Evolutionary conservation across 768 basidiomycete species (phyloP), one percentile per base, ranked within the genome.

Genomic region (Leccinum fibrillosum): DNA sequence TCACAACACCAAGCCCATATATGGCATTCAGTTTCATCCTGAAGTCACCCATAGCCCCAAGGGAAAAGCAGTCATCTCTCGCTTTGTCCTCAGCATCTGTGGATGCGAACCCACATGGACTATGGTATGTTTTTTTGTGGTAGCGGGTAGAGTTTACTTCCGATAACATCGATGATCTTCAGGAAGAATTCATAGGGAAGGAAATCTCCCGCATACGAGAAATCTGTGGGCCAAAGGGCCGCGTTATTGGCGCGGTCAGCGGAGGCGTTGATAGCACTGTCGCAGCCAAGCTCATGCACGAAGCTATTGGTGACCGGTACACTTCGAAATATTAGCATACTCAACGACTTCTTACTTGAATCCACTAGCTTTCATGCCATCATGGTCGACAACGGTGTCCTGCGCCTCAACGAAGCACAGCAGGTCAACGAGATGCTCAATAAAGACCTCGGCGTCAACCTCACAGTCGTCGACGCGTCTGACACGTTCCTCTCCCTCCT

Each of bases 361-460:
- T 49, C 39, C 7, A 8, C 66, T 30, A 96, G 95, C 59, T 99
- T 99, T 82, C 97, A 96, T 68, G 97, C 95, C 10, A 97, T 98
- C 76, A 95, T 98, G 94, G 97, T 98, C 47, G 96, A 98, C 75
- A 99, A 99, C 68, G 97, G 97, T 57, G 96, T 98, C 28, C 81
- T 99, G 11, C 90, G 97, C 53, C 75, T 89, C 63, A 89, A 98
- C 69, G 97, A 99, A 72, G 94, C 88, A 10, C 69, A 82, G 54
- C 94, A 97, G 72, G 97, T 99, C 15, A 73, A 96, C 73, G 85
- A 88, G 65, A 98, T 96, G 94, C 82, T 99, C 53, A 92, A 88
- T 74, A 84, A 85, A 68, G 84, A 98, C 68, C 86, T 99, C 55
- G 96, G 96, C 49, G 93, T 99, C 64, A 98, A 95, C 76, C 82